Base-by-base conservation (phyloP, 2,329 filamentous ascomycete genomes). In the Dissoconium aciculare region DNA sequence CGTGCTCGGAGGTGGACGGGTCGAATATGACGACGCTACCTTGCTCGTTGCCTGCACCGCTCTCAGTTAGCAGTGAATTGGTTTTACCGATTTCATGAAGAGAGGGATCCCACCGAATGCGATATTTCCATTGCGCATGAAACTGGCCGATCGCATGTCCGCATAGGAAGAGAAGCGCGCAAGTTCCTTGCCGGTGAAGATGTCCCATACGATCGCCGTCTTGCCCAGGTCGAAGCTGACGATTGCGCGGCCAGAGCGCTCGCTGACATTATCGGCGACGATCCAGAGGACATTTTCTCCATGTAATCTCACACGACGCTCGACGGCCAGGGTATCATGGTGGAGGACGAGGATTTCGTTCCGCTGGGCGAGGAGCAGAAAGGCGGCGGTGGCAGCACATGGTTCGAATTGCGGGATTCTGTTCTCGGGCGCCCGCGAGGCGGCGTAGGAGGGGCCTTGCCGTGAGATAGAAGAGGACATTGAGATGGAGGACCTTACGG, bases 101-200 rank as follows among this genome's bases (percentile, higher is more conserved):
- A 8, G 19, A 23, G 8, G 8, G 19, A 23, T 23, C 19, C 19
- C 66, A 94, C 87, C 89, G 63, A 95, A 95, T 21, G 83, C 87
- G 43, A 98, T 77, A 58, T 93, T 92, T 32, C 89, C 89, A 58
- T 94, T 94, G 26, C 78, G 71, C 85, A 98, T 94, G 83, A 89
- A 98, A 9, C 80, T 68, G 21, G 85, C 87, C 16, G 82, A 77
- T 13, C 75, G 76, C 40, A 95, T 68, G 42, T 80, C 72, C 49
- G 92, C 83, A 50, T 92, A 94, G 0, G 85, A 89, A 14, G 78
- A 76, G 59, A 95, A 95, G n/a, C 85, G 71, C 23, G 87, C 76
- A 35, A 94, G 69, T 56, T 94, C 84, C 36, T 84, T 75, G 28
- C 89, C 89, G 0, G 83, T 91, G 60, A 91, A 74, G 37, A 94